Evolutionary conservation across 768 basidiomycete genomes (phyloP).

Genomic region (Xerocomus brunneocitrinus): DNA sequence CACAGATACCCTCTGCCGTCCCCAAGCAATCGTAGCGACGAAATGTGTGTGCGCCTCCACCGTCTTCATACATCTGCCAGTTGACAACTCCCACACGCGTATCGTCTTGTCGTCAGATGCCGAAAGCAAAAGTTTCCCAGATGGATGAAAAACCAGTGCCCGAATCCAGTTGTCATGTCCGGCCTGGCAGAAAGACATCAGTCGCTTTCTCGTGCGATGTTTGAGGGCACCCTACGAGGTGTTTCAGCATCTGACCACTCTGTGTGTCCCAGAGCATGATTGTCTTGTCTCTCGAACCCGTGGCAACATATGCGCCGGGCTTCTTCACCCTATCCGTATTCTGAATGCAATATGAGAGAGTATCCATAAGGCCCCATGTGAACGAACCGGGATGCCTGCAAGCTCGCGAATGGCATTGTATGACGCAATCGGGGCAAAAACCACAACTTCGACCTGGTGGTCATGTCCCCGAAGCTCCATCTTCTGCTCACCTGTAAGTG

Average conservation of each 20-base stretch:
- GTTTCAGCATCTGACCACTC: constrained; percentile 76
- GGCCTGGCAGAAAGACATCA: constrained; percentile 36
- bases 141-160: constrained; percentile 83
- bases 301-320: constrained; percentile 61
- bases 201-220: not conserved
- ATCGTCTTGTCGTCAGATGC: constrained; percentile 91
- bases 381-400: constrained; percentile 61
- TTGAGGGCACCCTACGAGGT: constrained; percentile 47
- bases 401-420: constrained; percentile 76
- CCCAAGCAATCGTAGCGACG: constrained; percentile 80
- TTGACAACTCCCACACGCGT: constrained; percentile 83
- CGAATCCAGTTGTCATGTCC: constrained; percentile 92
- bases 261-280: constrained; percentile 89
- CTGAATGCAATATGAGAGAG: constrained; percentile 26
- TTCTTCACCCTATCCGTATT: constrained; percentile 48
- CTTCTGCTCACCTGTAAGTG: constrained; percentile 69
- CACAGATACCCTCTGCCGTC: constrained; percentile 48
- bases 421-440: constrained; percentile 73
- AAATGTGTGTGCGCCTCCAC: constrained; percentile 87
- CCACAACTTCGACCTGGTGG: constrained; percentile 76
- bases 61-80: constrained; percentile 81
- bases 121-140: constrained; percentile 85
- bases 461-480: constrained; percentile 85
- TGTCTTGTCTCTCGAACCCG: constrained; percentile 86
- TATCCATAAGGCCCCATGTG: constrained; percentile 1